Percentiles rank a stretch among this genome's conserved stretches.
These are phyloP conservation scores for Sanghuangporus sanghuang DNA, from an alignment of 1,284 basidiomycete genomes.

Conservation along the genomic window DNA sequence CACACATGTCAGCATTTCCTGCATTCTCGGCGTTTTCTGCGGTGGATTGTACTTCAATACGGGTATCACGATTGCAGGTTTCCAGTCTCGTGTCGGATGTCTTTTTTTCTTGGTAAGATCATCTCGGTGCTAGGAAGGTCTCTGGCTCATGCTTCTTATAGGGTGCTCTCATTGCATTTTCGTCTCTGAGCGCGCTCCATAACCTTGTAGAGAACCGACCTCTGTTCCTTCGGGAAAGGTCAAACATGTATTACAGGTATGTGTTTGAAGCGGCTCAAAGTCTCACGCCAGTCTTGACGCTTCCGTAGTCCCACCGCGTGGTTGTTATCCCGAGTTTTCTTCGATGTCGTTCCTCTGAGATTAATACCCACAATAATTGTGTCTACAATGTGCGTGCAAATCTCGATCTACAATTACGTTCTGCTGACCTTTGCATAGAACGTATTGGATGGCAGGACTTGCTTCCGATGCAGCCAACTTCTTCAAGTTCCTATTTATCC, in stretches of 20 bases:
- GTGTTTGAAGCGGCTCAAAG: constrained; percentile 13
- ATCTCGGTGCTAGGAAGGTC: background rate
- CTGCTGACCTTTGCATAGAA: constrained; percentile 35
- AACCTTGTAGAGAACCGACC: constrained; percentile 78
- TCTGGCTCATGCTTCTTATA: constrained; percentile 24
- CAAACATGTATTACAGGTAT: constrained; percentile 76
- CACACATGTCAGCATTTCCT: constrained; percentile 66
- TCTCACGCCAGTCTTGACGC: background rate
- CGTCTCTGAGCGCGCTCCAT: constrained; percentile 80
- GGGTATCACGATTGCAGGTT: constrained; percentile 76
- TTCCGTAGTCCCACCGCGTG: constrained; percentile 72
- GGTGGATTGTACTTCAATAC: constrained; percentile 84
- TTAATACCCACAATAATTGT: constrained; percentile 82
- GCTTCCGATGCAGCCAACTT: constrained; percentile 61
- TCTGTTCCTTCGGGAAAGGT: constrained; percentile 83
- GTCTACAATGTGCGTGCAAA: constrained; percentile 59
- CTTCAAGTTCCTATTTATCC: constrained; percentile 80
- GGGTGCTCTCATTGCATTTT: constrained; percentile 85
- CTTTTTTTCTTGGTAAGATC: constrained; percentile 78
- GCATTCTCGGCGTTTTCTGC: constrained; percentile 74
- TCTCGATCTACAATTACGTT: background rate
- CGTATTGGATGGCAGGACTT: constrained; percentile 92
- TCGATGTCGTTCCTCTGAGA: constrained; percentile 81
- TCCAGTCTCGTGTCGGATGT: constrained; percentile 88
- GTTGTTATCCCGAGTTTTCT: constrained; percentile 78